A percentile compares a stretch with the other conserved stretches of the same genome.
phyloP scores from a whole-genome alignment of 179 eudicot species.

The Beta macrorhiza region DNA sequence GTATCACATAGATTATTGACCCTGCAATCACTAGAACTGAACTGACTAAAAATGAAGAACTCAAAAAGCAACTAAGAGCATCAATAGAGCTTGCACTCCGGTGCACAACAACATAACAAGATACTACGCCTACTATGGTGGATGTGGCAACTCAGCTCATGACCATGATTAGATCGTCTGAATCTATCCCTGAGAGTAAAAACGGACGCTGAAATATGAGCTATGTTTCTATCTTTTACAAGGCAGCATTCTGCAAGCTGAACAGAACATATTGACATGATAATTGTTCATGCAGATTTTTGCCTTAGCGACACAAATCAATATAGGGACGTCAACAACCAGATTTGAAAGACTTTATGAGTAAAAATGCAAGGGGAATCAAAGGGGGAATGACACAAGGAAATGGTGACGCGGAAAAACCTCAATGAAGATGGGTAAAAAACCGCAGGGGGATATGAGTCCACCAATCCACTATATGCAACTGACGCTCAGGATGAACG shows the following conservation, averaged over 20 bases:
- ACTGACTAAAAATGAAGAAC: not conserved
- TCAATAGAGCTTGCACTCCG: not conserved
- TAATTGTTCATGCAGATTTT: too few relatives aligned
- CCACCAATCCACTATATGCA: too few relatives aligned
- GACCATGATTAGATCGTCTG: not conserved
- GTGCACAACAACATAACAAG: not conserved
- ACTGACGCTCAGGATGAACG: too few relatives aligned
- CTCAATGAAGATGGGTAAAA: too few relatives aligned
- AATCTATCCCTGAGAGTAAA: not conserved
- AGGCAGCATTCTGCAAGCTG: not conserved
- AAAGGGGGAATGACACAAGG: too few relatives aligned
- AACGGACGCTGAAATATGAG: not conserved
- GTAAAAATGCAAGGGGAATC: too few relatives aligned
- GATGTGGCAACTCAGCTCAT: conserved; percentile 3
- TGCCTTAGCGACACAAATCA: too few relatives aligned
- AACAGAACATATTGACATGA: not conserved
- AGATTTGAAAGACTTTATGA: too few relatives aligned
- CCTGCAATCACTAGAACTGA: not conserved
- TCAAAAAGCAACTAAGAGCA: not conserved
- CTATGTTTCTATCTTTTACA: not conserved
- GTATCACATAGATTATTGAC: not conserved
- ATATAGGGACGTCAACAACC: too few relatives aligned
- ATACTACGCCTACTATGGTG: not conserved
- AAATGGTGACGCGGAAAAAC: too few relatives aligned
- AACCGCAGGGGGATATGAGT: too few relatives aligned